Evolutionary conservation across 2,329 filamentous ascomycete genomes (phyloP).

Genomic region (Albophoma yamanashiensis): DNA sequence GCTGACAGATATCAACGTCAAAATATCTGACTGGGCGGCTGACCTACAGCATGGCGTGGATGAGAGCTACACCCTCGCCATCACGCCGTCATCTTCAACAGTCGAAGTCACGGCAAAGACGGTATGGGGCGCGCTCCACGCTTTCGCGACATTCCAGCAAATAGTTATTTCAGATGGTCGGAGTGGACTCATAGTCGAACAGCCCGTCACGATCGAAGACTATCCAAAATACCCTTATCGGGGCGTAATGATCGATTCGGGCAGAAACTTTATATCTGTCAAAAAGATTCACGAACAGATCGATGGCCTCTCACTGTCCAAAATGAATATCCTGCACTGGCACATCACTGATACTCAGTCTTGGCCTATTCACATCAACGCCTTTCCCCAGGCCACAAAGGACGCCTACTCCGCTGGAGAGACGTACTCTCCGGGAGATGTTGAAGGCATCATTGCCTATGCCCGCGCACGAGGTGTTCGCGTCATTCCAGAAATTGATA

Average conservation of each 20-base stretch:
- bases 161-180: conserved; percentile 36
- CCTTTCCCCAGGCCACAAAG: conserved; percentile 39
- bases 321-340: conserved; percentile 48
- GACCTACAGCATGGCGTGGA: conserved; percentile 44
- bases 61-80: conserved; percentile 41
- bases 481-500: conserved; percentile 45
- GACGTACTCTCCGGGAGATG: conserved; percentile 29
- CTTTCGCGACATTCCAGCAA: conserved; percentile 47
- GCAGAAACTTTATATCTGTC: conserved; percentile 41
- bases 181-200: conserved; percentile 35
- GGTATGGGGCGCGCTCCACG: conserved; percentile 42
- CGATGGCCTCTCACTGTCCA: conserved; percentile 42
- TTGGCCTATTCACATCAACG: conserved; percentile 38
- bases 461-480: conserved; percentile 42
- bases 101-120: conserved; percentile 38
- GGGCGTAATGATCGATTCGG: conserved; percentile 43
- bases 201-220: conserved; percentile 40
- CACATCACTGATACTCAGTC: conserved; percentile 45
- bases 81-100: conserved; percentile 24
- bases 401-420: conserved; percentile 42
- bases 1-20: conserved; percentile 32
- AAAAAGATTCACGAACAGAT: conserved; percentile 42
- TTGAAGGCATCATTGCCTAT: conserved; percentile 35
- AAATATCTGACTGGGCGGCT: conserved; percentile 31
- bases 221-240: conserved; percentile 40